phyloP scores from a whole-genome alignment of 495 filamentous ascomycete genomes.

The Penicillium atrosanguineum region DNA sequence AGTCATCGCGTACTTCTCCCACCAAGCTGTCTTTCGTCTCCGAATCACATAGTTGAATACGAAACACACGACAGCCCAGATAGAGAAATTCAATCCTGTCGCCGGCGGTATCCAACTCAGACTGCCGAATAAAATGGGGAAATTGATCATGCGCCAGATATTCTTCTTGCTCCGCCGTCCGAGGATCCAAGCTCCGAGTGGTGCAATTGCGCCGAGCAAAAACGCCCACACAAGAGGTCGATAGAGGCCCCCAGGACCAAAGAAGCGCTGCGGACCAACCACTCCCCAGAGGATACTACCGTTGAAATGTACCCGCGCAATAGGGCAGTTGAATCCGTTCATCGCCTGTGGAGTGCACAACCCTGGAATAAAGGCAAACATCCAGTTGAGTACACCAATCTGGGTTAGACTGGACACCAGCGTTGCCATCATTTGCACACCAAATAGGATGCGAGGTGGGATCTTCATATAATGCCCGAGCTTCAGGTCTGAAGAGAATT shows the following conservation, averaged over 20 bases:
- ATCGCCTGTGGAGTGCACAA: slow-evolving; percentile 76
- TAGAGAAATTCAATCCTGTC: slow-evolving; percentile 30
- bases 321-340: slow-evolving; percentile 84
- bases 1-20: slow-evolving; percentile 88
- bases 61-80: slow-evolving; percentile 64
- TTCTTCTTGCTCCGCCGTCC: slow-evolving; percentile 49
- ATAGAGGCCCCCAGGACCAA: slow-evolving; percentile 70
- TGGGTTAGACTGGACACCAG: slow-evolving; percentile 76
- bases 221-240: slow-evolving; percentile 63
- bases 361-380: slow-evolving; percentile 71
- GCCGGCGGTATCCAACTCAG: slow-evolving; percentile 78
- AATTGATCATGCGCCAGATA: slow-evolving; percentile 40
- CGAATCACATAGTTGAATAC: slow-evolving; percentile 76
- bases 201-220: slow-evolving; percentile 65
- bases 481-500: slow-evolving; percentile 53
- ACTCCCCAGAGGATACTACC: slow-evolving; percentile 88
- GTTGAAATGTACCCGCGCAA: slow-evolving; percentile 87
- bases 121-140: slow-evolving; percentile 42
- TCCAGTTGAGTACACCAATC: slow-evolving; percentile 83
- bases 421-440: slow-evolving; percentile 78
- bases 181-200: slow-evolving; percentile 64
- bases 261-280: slow-evolving; percentile 70
- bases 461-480: slow-evolving; percentile 94
- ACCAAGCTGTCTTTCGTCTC: slow-evolving; percentile 66
- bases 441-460: slow-evolving; percentile 71